These are phyloP conservation scores for Leishmania major DNA, from an alignment of 208 protist species.

Conservation along the genomic window DNA sequence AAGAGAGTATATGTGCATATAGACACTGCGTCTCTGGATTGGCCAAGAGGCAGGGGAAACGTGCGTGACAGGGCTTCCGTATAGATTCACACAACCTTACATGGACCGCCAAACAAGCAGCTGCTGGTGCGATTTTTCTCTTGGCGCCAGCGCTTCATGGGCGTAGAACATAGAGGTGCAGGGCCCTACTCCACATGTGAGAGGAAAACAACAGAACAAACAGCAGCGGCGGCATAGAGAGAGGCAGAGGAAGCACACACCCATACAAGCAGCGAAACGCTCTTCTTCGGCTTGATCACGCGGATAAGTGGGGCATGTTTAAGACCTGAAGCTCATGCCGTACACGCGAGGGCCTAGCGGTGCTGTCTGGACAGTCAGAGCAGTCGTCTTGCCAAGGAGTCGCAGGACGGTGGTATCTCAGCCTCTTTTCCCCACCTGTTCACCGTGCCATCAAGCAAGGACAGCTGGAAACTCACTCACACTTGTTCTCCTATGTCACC, in stretches of 20 bases:
- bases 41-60: neutral
- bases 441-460: neutral
- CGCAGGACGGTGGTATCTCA: neutral
- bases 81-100: constrained; percentile 4
- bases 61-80: neutral
- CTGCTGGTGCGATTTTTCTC: neutral
- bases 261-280: neutral
- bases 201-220: neutral
- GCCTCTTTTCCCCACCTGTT: neutral
- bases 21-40: neutral
- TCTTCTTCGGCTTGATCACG: neutral
- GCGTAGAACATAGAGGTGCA: neutral
- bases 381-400: constrained; percentile 2
- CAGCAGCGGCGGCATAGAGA: neutral
- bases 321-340: neutral
- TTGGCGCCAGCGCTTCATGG: neutral
- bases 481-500: neutral
- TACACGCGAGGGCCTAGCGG: neutral
- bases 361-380: neutral
- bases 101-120: neutral
- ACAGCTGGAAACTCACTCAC: neutral
- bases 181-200: neutral
- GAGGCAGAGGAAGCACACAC: neutral
- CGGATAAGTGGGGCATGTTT: neutral
- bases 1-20: neutral